A percentile compares a stretch with the other conserved stretches of the same genome.
Evolutionary conservation across 352 stramenopile species (phyloP).

Genomic region (Globisporangium lucens): DNA sequence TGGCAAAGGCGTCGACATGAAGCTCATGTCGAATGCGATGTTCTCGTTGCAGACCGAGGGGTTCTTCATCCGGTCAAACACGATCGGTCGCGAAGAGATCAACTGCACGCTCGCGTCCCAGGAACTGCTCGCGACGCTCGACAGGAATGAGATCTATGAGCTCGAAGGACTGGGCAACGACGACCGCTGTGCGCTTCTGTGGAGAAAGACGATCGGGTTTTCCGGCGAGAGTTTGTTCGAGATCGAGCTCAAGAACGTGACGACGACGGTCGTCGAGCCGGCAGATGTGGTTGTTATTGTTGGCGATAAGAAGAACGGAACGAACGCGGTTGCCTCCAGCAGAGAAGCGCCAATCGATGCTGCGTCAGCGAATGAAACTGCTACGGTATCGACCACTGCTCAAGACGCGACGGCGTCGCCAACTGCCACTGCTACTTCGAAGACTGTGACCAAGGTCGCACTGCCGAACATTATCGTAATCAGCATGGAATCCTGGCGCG

Average conservation of each 20-base stretch:
- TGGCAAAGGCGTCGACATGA: not conserved
- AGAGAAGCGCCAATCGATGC: not conserved
- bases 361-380: not conserved
- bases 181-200: slow-evolving; percentile 59
- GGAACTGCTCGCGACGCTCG: slow-evolving; percentile 44
- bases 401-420: slow-evolving; percentile 1
- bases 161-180: slow-evolving; percentile 46
- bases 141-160: slow-evolving; percentile 43
- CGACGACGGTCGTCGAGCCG: not conserved
- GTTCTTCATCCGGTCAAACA: slow-evolving; percentile 44
- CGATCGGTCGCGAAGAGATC: slow-evolving; percentile 44
- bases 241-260: slow-evolving; percentile 40
- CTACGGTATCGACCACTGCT: not conserved
- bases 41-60: slow-evolving; percentile 25
- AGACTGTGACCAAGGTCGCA: slow-evolving; percentile 10
- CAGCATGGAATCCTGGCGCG: slow-evolving; percentile 72
- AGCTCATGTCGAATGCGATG: not conserved
- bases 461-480: slow-evolving; percentile 69
- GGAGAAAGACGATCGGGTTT: not conserved
- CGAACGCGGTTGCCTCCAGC: not conserved
- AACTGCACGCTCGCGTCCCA: slow-evolving; percentile 36
- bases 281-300: not conserved
- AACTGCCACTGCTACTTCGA: not conserved
- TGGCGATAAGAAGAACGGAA: slow-evolving; percentile 1
- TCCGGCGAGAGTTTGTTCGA: slow-evolving; percentile 20